Evolutionary conservation across 2,329 filamentous ascomycete species (phyloP).

Genomic region (Alternaria ethzedia): DNA sequence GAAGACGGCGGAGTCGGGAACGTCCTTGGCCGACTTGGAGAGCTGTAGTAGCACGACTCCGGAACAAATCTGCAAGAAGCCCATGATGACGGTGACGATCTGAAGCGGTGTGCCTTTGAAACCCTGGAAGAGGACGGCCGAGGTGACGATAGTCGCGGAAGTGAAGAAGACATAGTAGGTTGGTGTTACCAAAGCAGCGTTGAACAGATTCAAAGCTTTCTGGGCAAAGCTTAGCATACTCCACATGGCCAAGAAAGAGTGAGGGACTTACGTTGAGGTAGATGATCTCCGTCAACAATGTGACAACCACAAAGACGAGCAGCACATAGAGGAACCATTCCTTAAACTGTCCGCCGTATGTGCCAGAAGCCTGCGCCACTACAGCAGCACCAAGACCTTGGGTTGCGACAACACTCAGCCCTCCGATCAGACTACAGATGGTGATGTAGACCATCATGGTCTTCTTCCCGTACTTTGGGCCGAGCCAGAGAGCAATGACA

Average conservation of each 20-base stretch:
- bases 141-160: slow-evolving; percentile 91
- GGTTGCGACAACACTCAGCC: slow-evolving; percentile 91
- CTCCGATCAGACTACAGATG: slow-evolving; percentile 94
- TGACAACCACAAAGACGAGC: slow-evolving; percentile 87
- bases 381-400: slow-evolving; percentile 93
- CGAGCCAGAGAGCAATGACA: slow-evolving; percentile 79
- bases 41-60: slow-evolving; percentile 92
- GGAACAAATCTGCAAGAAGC: slow-evolving; percentile 91
- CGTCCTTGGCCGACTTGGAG: slow-evolving; percentile 98
- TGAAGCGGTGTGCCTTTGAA: slow-evolving; percentile 85
- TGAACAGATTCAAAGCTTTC: slow-evolving; percentile 99
- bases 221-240: slow-evolving; percentile 49
- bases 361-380: slow-evolving; percentile 81
- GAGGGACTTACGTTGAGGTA: slow-evolving; percentile 82
- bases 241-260: neutral
- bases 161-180: slow-evolving; percentile 99
- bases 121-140: slow-evolving; percentile 87
- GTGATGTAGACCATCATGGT: slow-evolving; percentile 97
- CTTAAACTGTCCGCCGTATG: slow-evolving; percentile 79
- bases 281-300: slow-evolving; percentile 90
- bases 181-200: slow-evolving; percentile 93
- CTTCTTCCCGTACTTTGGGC: slow-evolving; percentile 89
- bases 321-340: slow-evolving; percentile 97
- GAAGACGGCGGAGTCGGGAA: slow-evolving; percentile 92
- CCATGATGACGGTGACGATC: slow-evolving; percentile 89